phyloP scores from a whole-genome alignment of 805 yeast genomes.

The Candida chilensis region DNA sequence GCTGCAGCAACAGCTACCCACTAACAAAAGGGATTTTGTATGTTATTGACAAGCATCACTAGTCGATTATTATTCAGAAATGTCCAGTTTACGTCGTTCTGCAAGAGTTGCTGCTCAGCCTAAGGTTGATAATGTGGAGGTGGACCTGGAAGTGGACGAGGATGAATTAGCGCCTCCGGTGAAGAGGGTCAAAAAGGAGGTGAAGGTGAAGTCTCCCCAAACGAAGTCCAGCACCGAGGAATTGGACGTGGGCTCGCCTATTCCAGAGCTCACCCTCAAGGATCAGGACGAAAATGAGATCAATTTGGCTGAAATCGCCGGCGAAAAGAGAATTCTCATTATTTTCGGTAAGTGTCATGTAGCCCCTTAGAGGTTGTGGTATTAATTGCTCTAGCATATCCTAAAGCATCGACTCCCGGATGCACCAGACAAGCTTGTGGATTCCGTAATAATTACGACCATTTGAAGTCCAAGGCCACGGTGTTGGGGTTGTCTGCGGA shows the following conservation, averaged over 20 bases:
- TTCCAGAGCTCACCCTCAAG: conserved; percentile 54
- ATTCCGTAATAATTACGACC: conserved; percentile 57
- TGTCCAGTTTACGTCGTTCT: conserved; percentile 13
- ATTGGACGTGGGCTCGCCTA: conserved; percentile 46
- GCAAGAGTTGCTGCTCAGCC: conserved; percentile 13
- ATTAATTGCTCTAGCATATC: conserved; percentile 76
- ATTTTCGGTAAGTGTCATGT: conserved; percentile 22
- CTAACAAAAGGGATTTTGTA: too few species aligned
- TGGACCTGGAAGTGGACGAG: too few species aligned
- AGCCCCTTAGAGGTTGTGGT: too few species aligned
- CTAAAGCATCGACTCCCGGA: conserved; percentile 92
- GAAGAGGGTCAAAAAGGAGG: too few species aligned
- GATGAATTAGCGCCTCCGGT: too few species aligned
- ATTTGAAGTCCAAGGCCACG: conserved; percentile 43
- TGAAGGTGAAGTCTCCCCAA: too few species aligned
- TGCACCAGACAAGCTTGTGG: conserved; percentile 95
- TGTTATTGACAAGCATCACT: too few species aligned
- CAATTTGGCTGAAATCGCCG: conserved; percentile 31
- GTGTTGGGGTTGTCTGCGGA: conserved; percentile 85
- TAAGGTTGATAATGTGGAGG: too few species aligned
- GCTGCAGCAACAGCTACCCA: too few species aligned
- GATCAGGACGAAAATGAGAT: conserved; percentile 67
- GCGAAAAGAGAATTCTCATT: conserved; percentile 33
- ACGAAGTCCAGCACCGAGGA: too few species aligned
- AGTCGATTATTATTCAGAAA: too few species aligned